phyloP scores from a whole-genome alignment of 208 protist genomes.

The Acanthamoeba sp. region DNA sequence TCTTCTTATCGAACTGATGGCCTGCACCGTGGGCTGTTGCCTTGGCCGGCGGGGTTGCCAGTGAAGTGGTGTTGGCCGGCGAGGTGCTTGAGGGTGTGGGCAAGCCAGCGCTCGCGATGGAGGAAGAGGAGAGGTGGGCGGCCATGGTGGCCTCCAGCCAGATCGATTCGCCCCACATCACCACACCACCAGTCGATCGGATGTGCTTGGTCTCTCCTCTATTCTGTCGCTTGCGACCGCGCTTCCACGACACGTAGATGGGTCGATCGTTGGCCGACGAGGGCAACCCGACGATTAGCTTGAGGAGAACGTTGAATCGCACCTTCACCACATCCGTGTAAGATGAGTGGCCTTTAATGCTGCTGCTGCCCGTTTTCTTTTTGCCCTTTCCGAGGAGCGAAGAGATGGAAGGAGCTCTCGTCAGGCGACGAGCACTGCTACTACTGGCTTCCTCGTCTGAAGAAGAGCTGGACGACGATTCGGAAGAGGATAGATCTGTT shows the following conservation, averaged over 20 bases:
- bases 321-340: conserved; percentile 1
- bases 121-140: neutral
- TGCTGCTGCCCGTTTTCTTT: neutral
- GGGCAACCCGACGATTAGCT: conserved; percentile 37
- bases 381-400: neutral
- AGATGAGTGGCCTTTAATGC: neutral
- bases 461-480: neutral
- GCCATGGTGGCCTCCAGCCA: conserved; percentile 33
- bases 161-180: conserved; percentile 54
- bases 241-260: conserved; percentile 23
- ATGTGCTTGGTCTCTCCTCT: conserved; percentile 4
- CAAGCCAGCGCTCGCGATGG: neutral
- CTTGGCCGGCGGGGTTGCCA: neutral
- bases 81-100: neutral
- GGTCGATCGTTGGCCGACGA: neutral
- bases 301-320: conserved; percentile 47
- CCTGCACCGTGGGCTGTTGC: neutral
- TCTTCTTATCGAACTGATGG: neutral
- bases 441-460: neutral
- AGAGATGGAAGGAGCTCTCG: neutral
- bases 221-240: conserved; percentile 13
- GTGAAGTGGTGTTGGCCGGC: neutral
- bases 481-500: neutral
- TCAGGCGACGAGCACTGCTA: neutral
- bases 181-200: neutral